Percentiles rank a stretch among this genome's conserved stretches.
Conservation (phyloP, 768 basidiomycete species). For the Boletus subparvulus region DNA sequence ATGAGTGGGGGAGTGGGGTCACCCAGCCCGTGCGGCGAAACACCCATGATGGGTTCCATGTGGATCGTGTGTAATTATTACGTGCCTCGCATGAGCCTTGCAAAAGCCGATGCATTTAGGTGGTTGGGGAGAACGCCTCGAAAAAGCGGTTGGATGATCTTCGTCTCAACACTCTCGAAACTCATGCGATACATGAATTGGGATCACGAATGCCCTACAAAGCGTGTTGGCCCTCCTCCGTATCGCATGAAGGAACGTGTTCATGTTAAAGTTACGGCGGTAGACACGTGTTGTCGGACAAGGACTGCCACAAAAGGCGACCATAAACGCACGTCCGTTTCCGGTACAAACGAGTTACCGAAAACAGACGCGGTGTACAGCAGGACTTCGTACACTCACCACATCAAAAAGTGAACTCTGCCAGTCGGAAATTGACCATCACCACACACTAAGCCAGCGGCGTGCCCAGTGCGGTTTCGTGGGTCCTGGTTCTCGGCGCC, state of each 20-base stretch:
- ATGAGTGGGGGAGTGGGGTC: too few species aligned
- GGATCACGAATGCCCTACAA: not conserved
- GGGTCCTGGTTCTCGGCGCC: conserved; percentile 5
- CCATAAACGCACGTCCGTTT: conserved; percentile 7
- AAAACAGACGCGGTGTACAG: conserved; percentile 6
- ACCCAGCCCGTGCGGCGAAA: too few species aligned
- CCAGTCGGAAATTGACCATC: not conserved
- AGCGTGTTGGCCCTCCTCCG: not conserved
- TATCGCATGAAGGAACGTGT: not conserved
- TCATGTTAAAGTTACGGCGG: not conserved
- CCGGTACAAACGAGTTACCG: conserved; percentile 16
- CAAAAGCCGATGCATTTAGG: too few species aligned
- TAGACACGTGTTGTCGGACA: not conserved
- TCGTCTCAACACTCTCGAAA: too few species aligned
- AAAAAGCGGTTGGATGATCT: not conserved
- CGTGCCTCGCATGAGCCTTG: too few species aligned
- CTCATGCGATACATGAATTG: not conserved
- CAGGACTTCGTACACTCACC: conserved; percentile 14
- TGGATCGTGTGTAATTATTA: too few species aligned
- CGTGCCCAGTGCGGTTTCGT: not conserved
- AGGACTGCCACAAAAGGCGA: conserved; percentile 9
- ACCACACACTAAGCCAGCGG: not conserved
- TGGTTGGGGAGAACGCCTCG: not conserved
- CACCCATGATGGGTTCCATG: too few species aligned
- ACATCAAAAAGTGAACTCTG: not conserved